Percentiles rank a stretch among this genome's conserved stretches.
phyloP scores from a whole-genome alignment of 306 rosid genomes.

The Styphnolobium japonicum region DNA sequence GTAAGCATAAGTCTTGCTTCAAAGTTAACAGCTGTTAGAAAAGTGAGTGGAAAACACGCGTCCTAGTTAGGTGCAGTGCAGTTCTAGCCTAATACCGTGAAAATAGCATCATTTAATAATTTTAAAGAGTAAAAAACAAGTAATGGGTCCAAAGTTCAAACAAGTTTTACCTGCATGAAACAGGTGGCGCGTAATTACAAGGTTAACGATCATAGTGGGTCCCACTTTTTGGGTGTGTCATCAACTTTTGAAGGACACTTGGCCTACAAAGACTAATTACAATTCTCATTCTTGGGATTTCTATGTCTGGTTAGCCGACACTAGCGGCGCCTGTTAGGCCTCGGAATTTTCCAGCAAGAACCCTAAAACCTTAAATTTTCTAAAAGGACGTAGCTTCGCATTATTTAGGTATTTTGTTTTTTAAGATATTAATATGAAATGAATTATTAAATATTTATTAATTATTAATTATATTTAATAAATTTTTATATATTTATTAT shows the following conservation, averaged over 20 bases:
- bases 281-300: background rate
- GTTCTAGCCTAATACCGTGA: background rate
- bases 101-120: background rate
- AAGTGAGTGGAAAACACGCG: background rate
- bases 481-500: no score
- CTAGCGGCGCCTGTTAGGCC: background rate
- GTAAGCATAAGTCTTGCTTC: background rate
- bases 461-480: no score
- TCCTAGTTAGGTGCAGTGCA: background rate
- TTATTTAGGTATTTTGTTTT: no score
- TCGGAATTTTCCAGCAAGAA: background rate
- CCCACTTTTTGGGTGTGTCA: background rate
- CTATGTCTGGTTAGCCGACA: slow-evolving; percentile 27
- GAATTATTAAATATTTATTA: no score
- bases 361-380: no score
- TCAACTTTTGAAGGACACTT: background rate
- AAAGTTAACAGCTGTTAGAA: background rate
- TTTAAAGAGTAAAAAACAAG: background rate
- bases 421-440: no score
- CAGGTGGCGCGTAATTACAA: background rate
- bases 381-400: background rate
- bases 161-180: background rate
- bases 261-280: background rate
- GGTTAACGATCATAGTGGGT: background rate
- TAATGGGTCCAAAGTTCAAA: no score